Evolutionary conservation across 1,284 basidiomycete genomes (phyloP).

Genomic region (Pseudozyma hubeiensis): DNA sequence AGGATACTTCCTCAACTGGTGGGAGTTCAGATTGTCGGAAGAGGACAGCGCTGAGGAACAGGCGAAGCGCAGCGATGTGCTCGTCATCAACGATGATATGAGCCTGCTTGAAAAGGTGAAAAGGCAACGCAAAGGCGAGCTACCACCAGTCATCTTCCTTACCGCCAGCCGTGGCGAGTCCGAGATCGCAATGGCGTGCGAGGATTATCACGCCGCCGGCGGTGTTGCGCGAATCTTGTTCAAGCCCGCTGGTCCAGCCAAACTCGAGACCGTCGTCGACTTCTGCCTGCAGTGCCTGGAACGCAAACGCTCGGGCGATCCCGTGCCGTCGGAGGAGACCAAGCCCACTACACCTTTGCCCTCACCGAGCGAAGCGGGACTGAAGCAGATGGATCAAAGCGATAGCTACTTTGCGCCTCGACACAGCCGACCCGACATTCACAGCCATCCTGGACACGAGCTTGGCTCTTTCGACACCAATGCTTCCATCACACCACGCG

Average conservation of each 20-base stretch:
- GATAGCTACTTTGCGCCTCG: slow-evolving; percentile 54
- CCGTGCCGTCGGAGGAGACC: slow-evolving; percentile 44
- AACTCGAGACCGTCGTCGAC: slow-evolving; percentile 78
- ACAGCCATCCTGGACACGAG: slow-evolving; percentile 20
- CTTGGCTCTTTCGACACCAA: slow-evolving; percentile 47
- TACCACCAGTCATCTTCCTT: slow-evolving; percentile 79
- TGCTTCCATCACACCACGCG: slow-evolving; percentile 26
- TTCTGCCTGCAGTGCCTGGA: slow-evolving; percentile 77
- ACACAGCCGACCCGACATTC: slow-evolving; percentile 38
- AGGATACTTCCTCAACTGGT: slow-evolving; percentile 80
- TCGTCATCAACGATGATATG: slow-evolving; percentile 85
- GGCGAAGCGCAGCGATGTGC: slow-evolving; percentile 75
- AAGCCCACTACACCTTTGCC: slow-evolving; percentile 56
- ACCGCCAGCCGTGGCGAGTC: slow-evolving; percentile 79
- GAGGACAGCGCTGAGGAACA: slow-evolving; percentile 11
- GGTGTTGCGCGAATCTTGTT: slow-evolving; percentile 86
- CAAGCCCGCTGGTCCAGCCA: slow-evolving; percentile 88
- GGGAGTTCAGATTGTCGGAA: slow-evolving; percentile 75
- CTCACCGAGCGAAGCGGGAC: slow-evolving; percentile 34
- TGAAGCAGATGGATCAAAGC: slow-evolving; percentile 32
- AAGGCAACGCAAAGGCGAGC: slow-evolving; percentile 58
- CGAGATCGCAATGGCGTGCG: slow-evolving; percentile 74
- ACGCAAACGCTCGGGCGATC: slow-evolving; percentile 46
- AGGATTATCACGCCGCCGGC: slow-evolving; percentile 81
- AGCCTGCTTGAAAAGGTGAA: slow-evolving; percentile 71